Conservation (phyloP, 169 alveolate genomes). For the Plasmodium knowlesi region DNA sequence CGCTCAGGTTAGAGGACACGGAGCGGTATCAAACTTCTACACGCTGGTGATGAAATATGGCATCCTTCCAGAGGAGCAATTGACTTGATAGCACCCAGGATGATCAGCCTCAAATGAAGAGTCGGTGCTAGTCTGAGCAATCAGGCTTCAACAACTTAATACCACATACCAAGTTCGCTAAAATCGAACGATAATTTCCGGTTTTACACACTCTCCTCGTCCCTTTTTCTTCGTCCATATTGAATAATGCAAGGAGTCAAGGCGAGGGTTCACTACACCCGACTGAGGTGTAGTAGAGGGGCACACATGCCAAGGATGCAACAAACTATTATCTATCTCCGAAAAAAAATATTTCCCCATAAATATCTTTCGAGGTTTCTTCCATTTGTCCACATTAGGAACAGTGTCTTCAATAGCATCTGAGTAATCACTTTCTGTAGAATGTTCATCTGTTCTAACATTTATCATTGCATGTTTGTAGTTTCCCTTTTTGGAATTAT, state of each 20-base stretch:
- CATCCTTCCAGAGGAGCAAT: not conserved
- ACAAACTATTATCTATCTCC: constrained; percentile 37
- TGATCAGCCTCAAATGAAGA: not conserved
- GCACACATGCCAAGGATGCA: constrained; percentile 1
- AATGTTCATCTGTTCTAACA: not conserved
- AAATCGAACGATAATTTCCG: constrained; percentile 53
- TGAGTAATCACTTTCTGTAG: constrained; percentile 2
- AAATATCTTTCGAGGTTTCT: constrained; percentile 35
- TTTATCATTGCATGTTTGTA: constrained; percentile 5
- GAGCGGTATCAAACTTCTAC: not conserved
- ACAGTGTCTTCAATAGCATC: not conserved
- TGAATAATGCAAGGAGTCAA: not conserved
- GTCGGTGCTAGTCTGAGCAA: not conserved
- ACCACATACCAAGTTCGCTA: not conserved
- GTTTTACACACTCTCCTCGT: not conserved
- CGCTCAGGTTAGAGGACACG: not conserved
- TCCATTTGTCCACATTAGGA: not conserved
- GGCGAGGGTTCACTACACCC: not conserved
- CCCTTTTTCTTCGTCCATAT: not conserved
- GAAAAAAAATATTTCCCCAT: constrained; percentile 70
- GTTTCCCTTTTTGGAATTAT: constrained; percentile 8
- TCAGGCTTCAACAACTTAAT: not conserved
- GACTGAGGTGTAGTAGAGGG: not conserved
- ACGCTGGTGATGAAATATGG: not conserved
- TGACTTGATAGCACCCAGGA: not conserved